Evolutionary conservation across 768 basidiomycete genomes (phyloP).

Genomic region (Daedaleopsis sinensis): DNA sequence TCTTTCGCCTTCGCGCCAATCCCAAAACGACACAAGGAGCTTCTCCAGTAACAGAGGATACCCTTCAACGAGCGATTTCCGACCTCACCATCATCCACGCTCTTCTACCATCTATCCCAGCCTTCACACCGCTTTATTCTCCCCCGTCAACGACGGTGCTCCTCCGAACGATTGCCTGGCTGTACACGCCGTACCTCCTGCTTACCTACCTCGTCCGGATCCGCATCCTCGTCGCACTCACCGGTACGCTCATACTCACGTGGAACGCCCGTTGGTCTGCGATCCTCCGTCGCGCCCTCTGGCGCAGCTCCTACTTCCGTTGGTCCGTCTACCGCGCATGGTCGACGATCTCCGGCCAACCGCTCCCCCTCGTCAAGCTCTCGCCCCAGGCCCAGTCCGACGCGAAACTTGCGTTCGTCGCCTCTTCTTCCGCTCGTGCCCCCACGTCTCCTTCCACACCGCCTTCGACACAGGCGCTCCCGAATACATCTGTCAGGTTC

Average conservation of each 20-base stretch:
- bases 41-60: conserved; percentile 53
- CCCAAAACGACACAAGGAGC: conserved; percentile 19
- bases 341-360: conserved; percentile 56
- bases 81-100: conserved; percentile 69
- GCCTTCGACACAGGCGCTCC: conserved; percentile 1
- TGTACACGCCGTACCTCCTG: conserved; percentile 69
- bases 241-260: conserved; percentile 59
- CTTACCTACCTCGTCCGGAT: conserved; percentile 65
- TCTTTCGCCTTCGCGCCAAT: conserved; percentile 36
- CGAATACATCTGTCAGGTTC: conserved; percentile 55
- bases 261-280: conserved; percentile 72
- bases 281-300: conserved; percentile 55
- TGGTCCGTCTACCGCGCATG: conserved; percentile 57
- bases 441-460: neutral
- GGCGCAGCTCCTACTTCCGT: conserved; percentile 69
- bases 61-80: conserved; percentile 55
- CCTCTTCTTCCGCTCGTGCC: conserved; percentile 17
- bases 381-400: conserved; percentile 36
- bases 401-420: conserved; percentile 22
- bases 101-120: conserved; percentile 49
- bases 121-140: conserved; percentile 33
- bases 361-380: conserved; percentile 41
- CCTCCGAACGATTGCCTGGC: conserved; percentile 56
- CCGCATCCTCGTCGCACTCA: conserved; percentile 59
- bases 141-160: conserved; percentile 36